These are phyloP conservation scores for Bisporella sp. DNA, from an alignment of 2,329 filamentous ascomycete species.

Conservation along the genomic window DNA sequence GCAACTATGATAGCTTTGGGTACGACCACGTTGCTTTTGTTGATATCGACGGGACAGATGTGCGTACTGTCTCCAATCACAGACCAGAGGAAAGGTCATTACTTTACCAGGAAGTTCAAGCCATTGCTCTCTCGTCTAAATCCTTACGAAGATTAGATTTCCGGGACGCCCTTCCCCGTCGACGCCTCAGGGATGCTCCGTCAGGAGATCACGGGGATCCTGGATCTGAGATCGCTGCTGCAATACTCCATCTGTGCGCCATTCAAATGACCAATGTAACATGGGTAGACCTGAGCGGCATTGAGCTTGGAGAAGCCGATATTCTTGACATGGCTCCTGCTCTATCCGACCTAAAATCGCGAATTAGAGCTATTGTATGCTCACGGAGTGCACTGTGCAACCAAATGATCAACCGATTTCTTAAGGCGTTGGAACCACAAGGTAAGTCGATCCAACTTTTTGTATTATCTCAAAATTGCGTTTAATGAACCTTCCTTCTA, in stretches of 20 bases:
- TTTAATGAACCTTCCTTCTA: too few relatives aligned
- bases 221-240: slow-evolving; percentile 64
- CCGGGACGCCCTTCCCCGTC: slow-evolving; percentile 50
- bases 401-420: slow-evolving; percentile 50
- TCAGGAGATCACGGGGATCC: slow-evolving; percentile 45
- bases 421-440: slow-evolving; percentile 58
- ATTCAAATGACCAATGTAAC: slow-evolving; percentile 62
- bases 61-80: slow-evolving; percentile 24
- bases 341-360: slow-evolving; percentile 57
- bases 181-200: slow-evolving; percentile 36
- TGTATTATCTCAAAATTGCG: too few relatives aligned
- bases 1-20: slow-evolving; percentile 51
- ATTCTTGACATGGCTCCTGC: slow-evolving; percentile 58
- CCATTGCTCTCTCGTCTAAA: slow-evolving; percentile 58
- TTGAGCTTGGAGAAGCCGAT: slow-evolving; percentile 64
- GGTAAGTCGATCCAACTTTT: slow-evolving; percentile 41
- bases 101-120: slow-evolving; percentile 62
- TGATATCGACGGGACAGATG: not conserved
- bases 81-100: slow-evolving; percentile 37
- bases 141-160: slow-evolving; percentile 59
- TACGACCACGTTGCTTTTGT: slow-evolving; percentile 51
- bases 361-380: slow-evolving; percentile 61
- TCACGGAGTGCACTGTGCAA: slow-evolving; percentile 55
- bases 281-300: slow-evolving; percentile 63
- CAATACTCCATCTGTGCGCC: slow-evolving; percentile 60